phyloP scores from a whole-genome alignment of 192 early-diverging fungal genomes.

The Entomortierella chlamydospora region DNA sequence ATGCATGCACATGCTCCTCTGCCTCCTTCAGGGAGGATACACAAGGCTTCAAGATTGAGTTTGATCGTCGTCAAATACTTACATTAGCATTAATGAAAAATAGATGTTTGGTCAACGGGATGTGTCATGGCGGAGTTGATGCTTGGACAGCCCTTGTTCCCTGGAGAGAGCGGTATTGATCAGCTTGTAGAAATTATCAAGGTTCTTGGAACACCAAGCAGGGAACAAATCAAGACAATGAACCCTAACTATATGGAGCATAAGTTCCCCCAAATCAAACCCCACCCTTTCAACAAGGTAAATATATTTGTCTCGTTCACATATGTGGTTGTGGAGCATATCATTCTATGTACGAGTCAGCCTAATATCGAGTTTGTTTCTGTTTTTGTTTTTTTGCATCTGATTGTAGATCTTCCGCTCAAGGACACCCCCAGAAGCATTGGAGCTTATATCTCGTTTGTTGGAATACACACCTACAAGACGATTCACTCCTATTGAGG shows the following conservation, averaged over 20 bases:
- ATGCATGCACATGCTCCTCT: background rate
- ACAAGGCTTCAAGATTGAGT: too few species aligned
- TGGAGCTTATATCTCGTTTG: slow-evolving; percentile 86
- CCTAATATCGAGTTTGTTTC: background rate
- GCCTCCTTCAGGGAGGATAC: background rate
- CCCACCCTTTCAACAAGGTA: slow-evolving; percentile 86
- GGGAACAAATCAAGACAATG: slow-evolving; percentile 97
- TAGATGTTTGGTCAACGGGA: slow-evolving; percentile 95
- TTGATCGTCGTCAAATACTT: too few species aligned
- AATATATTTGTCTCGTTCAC: background rate
- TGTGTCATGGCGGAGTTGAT: slow-evolving; percentile 98
- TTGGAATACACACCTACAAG: slow-evolving; percentile 92
- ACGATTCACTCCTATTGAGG: slow-evolving; percentile 89
- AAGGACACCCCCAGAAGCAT: slow-evolving; percentile 84
- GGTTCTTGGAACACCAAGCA: slow-evolving; percentile 96
- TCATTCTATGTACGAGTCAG: background rate
- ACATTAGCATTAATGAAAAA: too few species aligned
- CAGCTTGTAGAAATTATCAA: slow-evolving; percentile 99
- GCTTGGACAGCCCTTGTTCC: slow-evolving; percentile 93
- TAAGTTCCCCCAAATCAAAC: slow-evolving; percentile 98
- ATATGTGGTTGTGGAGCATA: too few species aligned
- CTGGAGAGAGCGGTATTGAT: slow-evolving; percentile 97
- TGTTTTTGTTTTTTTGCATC: too few species aligned
- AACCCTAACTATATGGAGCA: slow-evolving; percentile 99
- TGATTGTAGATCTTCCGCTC: slow-evolving; percentile 77